These are phyloP conservation scores for Actinidia arguta DNA, from an alignment of 179 eudicot genomes.

Conservation along the genomic window DNA sequence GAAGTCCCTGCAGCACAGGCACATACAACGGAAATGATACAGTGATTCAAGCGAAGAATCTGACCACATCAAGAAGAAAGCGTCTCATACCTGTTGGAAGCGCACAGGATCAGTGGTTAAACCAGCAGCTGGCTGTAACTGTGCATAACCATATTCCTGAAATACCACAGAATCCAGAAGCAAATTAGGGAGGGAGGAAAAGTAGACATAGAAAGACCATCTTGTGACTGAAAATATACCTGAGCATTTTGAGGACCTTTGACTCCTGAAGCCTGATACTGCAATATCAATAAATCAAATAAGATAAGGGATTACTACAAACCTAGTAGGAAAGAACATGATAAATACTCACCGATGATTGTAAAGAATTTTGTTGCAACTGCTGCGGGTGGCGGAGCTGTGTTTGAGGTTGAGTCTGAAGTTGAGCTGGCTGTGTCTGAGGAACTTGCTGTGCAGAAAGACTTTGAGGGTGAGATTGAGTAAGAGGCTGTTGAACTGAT, in stretches of 20 bases:
- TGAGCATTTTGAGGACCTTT: conserved; percentile 51
- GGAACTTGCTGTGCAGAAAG: conserved; percentile 54
- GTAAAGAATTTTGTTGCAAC: conserved; percentile 55
- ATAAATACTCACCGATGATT: conserved; percentile 54
- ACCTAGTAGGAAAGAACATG: conserved; percentile 10
- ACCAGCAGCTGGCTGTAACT: conserved; percentile 42
- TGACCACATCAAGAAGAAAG: neutral
- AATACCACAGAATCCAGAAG: conserved; percentile 1
- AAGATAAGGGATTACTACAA: conserved; percentile 10
- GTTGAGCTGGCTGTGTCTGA: conserved; percentile 41
- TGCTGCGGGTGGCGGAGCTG: conserved; percentile 54
- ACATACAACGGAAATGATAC: conserved; percentile 11
- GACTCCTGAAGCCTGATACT: conserved; percentile 72
- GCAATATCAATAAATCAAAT: conserved; percentile 30
- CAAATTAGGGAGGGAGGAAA: neutral
- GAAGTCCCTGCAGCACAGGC: conserved; percentile 52
- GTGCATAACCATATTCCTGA: conserved; percentile 65
- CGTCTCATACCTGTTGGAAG: conserved; percentile 56
- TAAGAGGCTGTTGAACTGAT: conserved; percentile 56
- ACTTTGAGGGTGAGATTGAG: conserved; percentile 53
- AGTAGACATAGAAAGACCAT: neutral
- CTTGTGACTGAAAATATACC: conserved; percentile 42
- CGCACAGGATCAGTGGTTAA: conserved; percentile 49
- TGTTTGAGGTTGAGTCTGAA: conserved; percentile 41
- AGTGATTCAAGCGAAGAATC: neutral